Percentiles rank a stretch among this genome's conserved stretches.
Evolutionary conservation across 1,284 basidiomycete genomes (phyloP).

Genomic region (Puccinia novopanici): DNA sequence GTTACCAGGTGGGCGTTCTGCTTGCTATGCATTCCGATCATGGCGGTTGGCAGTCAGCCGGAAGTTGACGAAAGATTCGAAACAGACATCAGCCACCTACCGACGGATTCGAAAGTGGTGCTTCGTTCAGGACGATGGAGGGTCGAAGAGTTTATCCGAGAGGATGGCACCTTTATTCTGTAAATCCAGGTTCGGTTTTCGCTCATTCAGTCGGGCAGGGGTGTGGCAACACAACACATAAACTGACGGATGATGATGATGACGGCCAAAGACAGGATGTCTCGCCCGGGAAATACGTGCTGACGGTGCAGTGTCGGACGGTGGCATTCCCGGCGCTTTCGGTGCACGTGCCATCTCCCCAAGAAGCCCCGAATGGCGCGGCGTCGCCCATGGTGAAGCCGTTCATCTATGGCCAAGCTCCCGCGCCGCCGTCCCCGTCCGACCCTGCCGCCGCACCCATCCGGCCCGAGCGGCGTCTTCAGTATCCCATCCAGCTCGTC

Average conservation of each 20-base stretch:
- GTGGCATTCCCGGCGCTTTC: slow-evolving; percentile 22
- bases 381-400: slow-evolving; percentile 23
- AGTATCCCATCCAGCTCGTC: slow-evolving; percentile 30
- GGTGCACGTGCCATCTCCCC: slow-evolving; percentile 19
- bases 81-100: slow-evolving; percentile 33
- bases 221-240: neutral
- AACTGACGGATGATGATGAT: neutral
- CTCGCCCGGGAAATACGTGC: slow-evolving; percentile 27
- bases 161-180: slow-evolving; percentile 31
- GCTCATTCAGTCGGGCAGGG: too few species aligned
- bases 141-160: slow-evolving; percentile 29
- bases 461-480: slow-evolving; percentile 13
- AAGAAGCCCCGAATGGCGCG: neutral
- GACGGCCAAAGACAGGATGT: slow-evolving; percentile 32
- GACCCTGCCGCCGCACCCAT: neutral
- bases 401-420: slow-evolving; percentile 35
- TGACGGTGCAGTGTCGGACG: slow-evolving; percentile 27
- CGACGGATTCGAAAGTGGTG: slow-evolving; percentile 27
- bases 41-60: too few species aligned
- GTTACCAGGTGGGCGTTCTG: slow-evolving; percentile 9
- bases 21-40: too few species aligned
- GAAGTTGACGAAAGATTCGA: neutral
- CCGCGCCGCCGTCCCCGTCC: neutral
- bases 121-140: neutral
- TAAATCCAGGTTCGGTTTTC: neutral